Percentiles rank a stretch among this genome's conserved stretches.
Evolutionary conservation across 208 protist genomes (phyloP).

Genomic region (Vickermania spadyakhi): DNA sequence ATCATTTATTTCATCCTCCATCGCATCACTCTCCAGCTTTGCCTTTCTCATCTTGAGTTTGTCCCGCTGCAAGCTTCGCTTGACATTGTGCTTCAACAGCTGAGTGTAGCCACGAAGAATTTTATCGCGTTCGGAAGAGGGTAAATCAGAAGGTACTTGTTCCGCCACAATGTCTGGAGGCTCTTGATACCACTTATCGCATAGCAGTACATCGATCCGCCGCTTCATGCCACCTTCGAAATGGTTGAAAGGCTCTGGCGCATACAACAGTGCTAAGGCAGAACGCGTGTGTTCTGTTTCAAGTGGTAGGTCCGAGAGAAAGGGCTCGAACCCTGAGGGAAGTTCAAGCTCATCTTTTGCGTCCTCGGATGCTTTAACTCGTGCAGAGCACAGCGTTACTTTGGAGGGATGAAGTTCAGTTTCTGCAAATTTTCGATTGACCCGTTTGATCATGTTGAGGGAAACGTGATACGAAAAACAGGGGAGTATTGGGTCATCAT

Average conservation of each 20-base stretch:
- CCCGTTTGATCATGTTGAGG: slow-evolving; percentile 96
- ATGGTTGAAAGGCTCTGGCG: slow-evolving; percentile 96
- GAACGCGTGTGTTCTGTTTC: slow-evolving; percentile 89
- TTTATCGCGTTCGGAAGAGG: slow-evolving; percentile 77
- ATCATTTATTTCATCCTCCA: slow-evolving; percentile 1
- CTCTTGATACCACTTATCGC: slow-evolving; percentile 98
- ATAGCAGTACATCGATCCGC: slow-evolving; percentile 97
- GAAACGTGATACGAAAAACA: slow-evolving; percentile 98
- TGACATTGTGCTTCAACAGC: slow-evolving; percentile 99
- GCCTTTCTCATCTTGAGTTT: slow-evolving; percentile 50
- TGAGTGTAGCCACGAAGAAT: slow-evolving; percentile 99
- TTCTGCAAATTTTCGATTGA: slow-evolving; percentile 40
- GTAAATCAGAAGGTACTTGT: too few species aligned
- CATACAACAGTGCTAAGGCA: slow-evolving; percentile 97
- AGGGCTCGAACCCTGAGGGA: slow-evolving; percentile 70
- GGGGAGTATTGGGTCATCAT: slow-evolving; percentile 95
- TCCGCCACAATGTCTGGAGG: slow-evolving; percentile 85
- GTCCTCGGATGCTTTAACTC: slow-evolving; percentile 10
- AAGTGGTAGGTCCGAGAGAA: slow-evolving; percentile 80
- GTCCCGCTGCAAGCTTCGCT: slow-evolving; percentile 95
- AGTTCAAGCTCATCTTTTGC: slow-evolving; percentile 11
- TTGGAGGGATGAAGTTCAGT: slow-evolving; percentile 10
- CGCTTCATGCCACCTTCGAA: slow-evolving; percentile 94
- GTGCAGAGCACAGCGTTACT: slow-evolving; percentile 29
- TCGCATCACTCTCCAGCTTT: not conserved